These are phyloP conservation scores for Russula compacta DNA, from an alignment of 768 basidiomycete species.

Conservation along the genomic window DNA sequence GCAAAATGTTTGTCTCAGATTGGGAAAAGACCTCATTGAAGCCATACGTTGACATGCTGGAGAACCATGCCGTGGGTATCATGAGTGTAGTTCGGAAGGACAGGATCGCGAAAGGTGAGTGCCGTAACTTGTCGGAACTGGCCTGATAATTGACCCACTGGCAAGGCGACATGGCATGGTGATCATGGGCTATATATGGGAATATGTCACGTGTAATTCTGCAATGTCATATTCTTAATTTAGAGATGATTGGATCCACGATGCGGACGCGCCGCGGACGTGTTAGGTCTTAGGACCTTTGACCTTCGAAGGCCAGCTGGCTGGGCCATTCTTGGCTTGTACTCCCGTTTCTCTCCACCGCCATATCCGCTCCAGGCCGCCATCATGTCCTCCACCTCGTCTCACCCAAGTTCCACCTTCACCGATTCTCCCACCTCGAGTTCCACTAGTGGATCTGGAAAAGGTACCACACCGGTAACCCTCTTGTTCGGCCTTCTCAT, in stretches of 20 bases:
- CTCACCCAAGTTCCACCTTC: not conserved
- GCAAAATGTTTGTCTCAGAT: conserved; percentile 31
- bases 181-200: not conserved
- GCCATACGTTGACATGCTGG: conserved; percentile 84
- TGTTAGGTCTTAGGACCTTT: not conserved
- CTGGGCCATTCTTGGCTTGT: too few relatives aligned
- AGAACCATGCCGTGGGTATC: conserved; percentile 52
- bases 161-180: conserved; percentile 17
- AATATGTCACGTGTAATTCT: not conserved
- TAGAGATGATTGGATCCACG: not conserved
- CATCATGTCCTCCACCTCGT: conserved; percentile 6
- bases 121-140: not conserved
- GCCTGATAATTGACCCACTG: not conserved
- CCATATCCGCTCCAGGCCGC: not conserved
- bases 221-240: not conserved
- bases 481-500: conserved; percentile 1
- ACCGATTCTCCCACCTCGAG: not conserved
- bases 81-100: conserved; percentile 48
- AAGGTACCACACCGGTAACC: not conserved
- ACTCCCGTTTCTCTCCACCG: not conserved
- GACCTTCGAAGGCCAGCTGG: too few relatives aligned
- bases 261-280: not conserved
- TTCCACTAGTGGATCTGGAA: not conserved
- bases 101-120: conserved; percentile 38
- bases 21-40: conserved; percentile 85